These are phyloP conservation scores for Elsinoe necatrix DNA, from an alignment of 2,329 filamentous ascomycete genomes.

Conservation along the genomic window DNA sequence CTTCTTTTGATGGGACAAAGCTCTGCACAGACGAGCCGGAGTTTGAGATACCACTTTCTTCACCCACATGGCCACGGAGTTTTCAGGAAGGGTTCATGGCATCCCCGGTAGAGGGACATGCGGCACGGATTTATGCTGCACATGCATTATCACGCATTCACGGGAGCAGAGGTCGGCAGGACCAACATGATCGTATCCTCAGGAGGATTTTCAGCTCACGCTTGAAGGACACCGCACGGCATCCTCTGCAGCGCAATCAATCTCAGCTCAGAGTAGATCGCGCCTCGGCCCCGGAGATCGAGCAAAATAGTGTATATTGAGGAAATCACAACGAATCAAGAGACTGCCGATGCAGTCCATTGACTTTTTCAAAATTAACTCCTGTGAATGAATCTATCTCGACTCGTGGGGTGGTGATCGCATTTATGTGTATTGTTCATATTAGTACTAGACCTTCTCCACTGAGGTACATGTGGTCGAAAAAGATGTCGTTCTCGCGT, in stretches of 20 bases:
- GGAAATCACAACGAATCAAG: neutral
- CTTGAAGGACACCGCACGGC: conserved; percentile 2
- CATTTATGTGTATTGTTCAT: neutral
- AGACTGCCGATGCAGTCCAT: neutral
- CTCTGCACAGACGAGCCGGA: conserved; percentile 12
- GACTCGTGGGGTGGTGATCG: neutral
- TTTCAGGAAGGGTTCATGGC: conserved; percentile 8
- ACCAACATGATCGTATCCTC: neutral
- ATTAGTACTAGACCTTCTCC: neutral
- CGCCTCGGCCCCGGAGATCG: neutral
- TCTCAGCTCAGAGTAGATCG: neutral
- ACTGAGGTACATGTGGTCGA: neutral
- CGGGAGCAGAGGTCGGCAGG: neutral
- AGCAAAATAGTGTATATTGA: conserved; percentile 1
- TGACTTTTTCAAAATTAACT: neutral
- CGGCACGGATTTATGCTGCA: conserved; percentile 9
- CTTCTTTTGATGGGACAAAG: conserved; percentile 10
- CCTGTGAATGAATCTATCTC: no score
- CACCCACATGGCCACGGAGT: conserved; percentile 1
- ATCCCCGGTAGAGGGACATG: conserved; percentile 14
- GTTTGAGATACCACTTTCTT: conserved; percentile 12
- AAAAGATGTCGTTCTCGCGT: neutral
- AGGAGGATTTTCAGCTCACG: neutral
- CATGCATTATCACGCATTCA: conserved; percentile 8
- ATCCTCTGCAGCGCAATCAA: neutral